Evolutionary conservation across 2,329 filamentous ascomycete genomes (phyloP), one percentile per base, ranked within the genome.

Genomic region (Talaromyces marneffei): DNA sequence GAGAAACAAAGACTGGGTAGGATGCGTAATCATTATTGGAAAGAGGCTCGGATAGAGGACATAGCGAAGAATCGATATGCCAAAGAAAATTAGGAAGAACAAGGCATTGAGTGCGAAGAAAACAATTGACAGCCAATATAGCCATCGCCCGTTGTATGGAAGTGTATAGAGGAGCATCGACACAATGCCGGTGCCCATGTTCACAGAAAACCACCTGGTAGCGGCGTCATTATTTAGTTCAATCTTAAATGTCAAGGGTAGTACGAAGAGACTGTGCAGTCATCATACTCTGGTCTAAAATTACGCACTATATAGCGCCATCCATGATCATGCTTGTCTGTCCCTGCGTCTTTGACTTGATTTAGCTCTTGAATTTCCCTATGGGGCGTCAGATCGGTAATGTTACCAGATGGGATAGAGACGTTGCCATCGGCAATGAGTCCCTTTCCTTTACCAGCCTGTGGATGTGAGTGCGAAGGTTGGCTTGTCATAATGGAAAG

Each of bases 1-100:
- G 4, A 91, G 74, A 66, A 90, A 91, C 57, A 91, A 77, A 1
- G 83, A 86, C 67, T 91, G 85, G 1, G 80, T 82, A 0, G 85
- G 86, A 69, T 91, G 85, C 2, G 77, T 75, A 35, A 90, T 80
- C 87, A 91, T 88, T 16, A 81, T 83, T 0, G 62, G 68, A 82
- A 86, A 90, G 33, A 89, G 85, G 62, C 82, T 79, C 0, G 87
- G 87, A 67, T 88, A 90, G 1, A 89, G 67, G 0, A 76, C 76
- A 67, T 90, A 91, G 4, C 87, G 81, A 2, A 87, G 70, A 1
- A 84, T 60, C 1, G 83, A 86, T 50, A 87, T 79, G 5, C 74
- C 61, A 18, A 80, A 65, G 1, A 69, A 71, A 2, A 71, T 53
- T 5, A 29, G 23, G 55, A 77, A 77, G 9, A 77, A 67, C 5